A percentile compares a stretch with the other conserved stretches of the same genome.
Conservation (phyloP, 495 filamentous ascomycete genomes). For the Chaetomidium leptoderma region DNA sequence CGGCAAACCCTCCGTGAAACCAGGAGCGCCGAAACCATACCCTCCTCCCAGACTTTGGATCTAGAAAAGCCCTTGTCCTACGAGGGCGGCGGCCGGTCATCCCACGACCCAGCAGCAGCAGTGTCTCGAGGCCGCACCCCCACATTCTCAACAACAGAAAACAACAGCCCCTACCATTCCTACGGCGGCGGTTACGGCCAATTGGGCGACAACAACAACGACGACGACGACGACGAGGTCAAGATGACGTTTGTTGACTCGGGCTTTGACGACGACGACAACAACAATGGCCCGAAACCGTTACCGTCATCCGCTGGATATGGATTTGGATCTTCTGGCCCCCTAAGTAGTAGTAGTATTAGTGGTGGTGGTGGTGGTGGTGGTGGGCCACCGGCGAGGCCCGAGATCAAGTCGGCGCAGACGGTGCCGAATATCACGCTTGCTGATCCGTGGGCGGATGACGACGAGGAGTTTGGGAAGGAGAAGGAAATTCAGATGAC, state of each 20-base stretch:
- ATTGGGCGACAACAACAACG: not conserved
- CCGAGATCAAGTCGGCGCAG: constrained; percentile 37
- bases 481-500: constrained; percentile 72
- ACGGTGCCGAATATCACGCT: constrained; percentile 45
- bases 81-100: constrained; percentile 30
- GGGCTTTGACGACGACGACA: constrained; percentile 41
- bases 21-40: constrained; percentile 41
- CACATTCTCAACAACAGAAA: constrained; percentile 18
- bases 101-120: constrained; percentile 11
- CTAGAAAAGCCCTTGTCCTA: no score
- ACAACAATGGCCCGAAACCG: constrained; percentile 32
- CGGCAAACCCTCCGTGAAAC: constrained; percentile 45
- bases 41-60: no score
- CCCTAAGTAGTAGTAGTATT: not conserved
- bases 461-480: constrained; percentile 66
- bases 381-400: constrained; percentile 33
- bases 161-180: constrained; percentile 5
- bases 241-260: constrained; percentile 70
- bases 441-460: constrained; percentile 83
- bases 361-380: constrained; percentile 7
- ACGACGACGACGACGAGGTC: constrained; percentile 39
- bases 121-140: constrained; percentile 21
- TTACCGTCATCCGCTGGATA: constrained; percentile 34
- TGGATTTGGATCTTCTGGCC: no score
- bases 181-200: constrained; percentile 7